Conservation (phyloP, 129 eudicot species). For the Logfia minima region DNA sequence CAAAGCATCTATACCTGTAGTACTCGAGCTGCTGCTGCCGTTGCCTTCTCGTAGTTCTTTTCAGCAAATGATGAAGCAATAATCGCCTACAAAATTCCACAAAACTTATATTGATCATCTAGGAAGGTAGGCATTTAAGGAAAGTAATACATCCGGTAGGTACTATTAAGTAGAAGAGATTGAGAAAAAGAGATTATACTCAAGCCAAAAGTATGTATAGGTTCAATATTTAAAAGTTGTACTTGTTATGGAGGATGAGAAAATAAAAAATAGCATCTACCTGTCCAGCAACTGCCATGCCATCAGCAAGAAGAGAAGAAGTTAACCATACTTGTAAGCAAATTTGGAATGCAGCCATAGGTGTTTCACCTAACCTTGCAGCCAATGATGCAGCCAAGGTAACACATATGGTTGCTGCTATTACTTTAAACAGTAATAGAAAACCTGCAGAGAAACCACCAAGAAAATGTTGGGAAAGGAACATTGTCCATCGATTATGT, state of each 20-base stretch:
- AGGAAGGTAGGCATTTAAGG: too few relatives aligned
- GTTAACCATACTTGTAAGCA: slow-evolving; percentile 89
- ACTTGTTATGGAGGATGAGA: neutral
- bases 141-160: too few relatives aligned
- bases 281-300: slow-evolving; percentile 96
- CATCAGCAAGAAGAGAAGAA: slow-evolving; percentile 93
- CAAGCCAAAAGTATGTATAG: neutral
- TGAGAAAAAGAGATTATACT: neutral
- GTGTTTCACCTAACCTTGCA: slow-evolving; percentile 67
- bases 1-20: slow-evolving; percentile 55
- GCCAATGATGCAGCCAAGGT: slow-evolving; percentile 86
- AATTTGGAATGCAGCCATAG: slow-evolving; percentile 87
- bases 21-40: slow-evolving; percentile 76
- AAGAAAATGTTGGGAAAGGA: neutral
- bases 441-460: slow-evolving; percentile 44
- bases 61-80: slow-evolving; percentile 96
- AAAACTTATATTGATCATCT: neutral
- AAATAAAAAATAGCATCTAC: slow-evolving; percentile 26
- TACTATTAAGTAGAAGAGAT: too few relatives aligned
- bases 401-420: slow-evolving; percentile 82
- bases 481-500: neutral
- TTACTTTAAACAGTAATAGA: slow-evolving; percentile 58
- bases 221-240: neutral
- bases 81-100: slow-evolving; percentile 56
- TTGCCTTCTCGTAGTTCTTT: slow-evolving; percentile 78